A percentile compares a stretch with the other conserved stretches of the same genome.
Conservation (phyloP, 169 alveolate species). For the Plasmodium yoelii region DNA sequence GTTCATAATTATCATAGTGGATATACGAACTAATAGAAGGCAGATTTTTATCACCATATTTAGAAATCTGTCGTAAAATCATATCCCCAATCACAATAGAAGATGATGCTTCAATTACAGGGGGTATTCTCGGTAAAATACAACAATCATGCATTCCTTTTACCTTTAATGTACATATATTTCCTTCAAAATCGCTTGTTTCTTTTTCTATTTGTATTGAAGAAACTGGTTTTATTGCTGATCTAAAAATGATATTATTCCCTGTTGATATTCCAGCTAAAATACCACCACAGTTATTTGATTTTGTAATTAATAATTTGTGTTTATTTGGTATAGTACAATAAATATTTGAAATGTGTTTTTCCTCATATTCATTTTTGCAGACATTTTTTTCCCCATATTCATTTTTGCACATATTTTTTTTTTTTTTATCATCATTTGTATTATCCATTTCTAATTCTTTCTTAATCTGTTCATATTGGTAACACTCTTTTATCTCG, state of each 20-base stretch:
- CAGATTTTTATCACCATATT: slow-evolving; percentile 36
- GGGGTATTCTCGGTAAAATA: slow-evolving; percentile 46
- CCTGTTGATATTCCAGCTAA: slow-evolving; percentile 68
- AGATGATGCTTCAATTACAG: slow-evolving; percentile 33
- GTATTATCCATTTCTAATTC: background rate
- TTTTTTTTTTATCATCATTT: background rate
- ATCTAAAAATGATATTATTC: slow-evolving; percentile 36
- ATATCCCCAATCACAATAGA: slow-evolving; percentile 51
- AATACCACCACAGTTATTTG: slow-evolving; percentile 47
- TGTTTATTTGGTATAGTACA: background rate
- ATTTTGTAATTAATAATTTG: slow-evolving; percentile 25
- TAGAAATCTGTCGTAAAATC: slow-evolving; percentile 31
- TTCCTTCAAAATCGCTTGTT: slow-evolving; percentile 33
- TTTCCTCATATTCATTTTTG: background rate
- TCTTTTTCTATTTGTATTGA: slow-evolving; percentile 65
- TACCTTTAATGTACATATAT: slow-evolving; percentile 16
- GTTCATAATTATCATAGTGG: background rate
- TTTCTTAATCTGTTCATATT: background rate
- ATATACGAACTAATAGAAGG: slow-evolving; percentile 11
- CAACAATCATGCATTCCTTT: slow-evolving; percentile 44
- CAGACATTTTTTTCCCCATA: background rate
- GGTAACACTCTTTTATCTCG: background rate
- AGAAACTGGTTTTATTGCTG: slow-evolving; percentile 47
- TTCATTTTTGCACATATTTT: slow-evolving; percentile 2
- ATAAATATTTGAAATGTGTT: background rate